A percentile compares a stretch with the other conserved stretches of the same genome.
These are phyloP conservation scores for Westerdykella ornata DNA, from an alignment of 2,329 filamentous ascomycete genomes.

Conservation along the genomic window DNA sequence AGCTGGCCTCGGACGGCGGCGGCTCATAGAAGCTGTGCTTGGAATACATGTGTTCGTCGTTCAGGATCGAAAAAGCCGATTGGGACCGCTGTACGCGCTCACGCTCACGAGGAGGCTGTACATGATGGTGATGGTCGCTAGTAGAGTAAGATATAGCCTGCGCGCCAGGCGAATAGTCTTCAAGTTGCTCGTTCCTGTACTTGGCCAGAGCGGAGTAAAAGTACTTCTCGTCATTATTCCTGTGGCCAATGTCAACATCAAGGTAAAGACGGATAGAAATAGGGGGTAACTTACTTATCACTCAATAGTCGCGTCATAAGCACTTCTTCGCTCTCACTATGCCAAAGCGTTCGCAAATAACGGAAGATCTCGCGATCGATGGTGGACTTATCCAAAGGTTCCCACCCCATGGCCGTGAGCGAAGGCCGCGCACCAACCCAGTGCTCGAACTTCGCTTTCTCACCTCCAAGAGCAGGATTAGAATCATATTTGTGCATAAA, in stretches of 20 bases:
- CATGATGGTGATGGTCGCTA: slow-evolving; percentile 69
- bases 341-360: slow-evolving; percentile 86
- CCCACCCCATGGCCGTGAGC: slow-evolving; percentile 53
- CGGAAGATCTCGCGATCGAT: slow-evolving; percentile 77
- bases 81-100: slow-evolving; percentile 41
- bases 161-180: slow-evolving; percentile 72
- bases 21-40: slow-evolving; percentile 47
- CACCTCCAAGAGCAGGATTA: slow-evolving; percentile 61
- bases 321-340: slow-evolving; percentile 68
- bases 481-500: slow-evolving; percentile 74
- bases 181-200: slow-evolving; percentile 76
- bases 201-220: slow-evolving; percentile 82
- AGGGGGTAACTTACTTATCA: slow-evolving; percentile 33
- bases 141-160: slow-evolving; percentile 66
- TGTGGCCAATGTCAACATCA: slow-evolving; percentile 33
- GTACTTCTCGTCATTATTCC: slow-evolving; percentile 81
- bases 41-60: slow-evolving; percentile 47
- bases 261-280: not conserved
- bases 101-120: slow-evolving; percentile 16
- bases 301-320: slow-evolving; percentile 60
- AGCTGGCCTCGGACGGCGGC: slow-evolving; percentile 54
- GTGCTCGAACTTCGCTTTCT: slow-evolving; percentile 46
- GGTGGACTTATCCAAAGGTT: slow-evolving; percentile 55
- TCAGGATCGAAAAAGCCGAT: slow-evolving; percentile 53
- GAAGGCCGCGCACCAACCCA: slow-evolving; percentile 48